Percentiles rank a stretch among this genome's conserved stretches.
Evolutionary conservation across 2,329 filamentous ascomycete genomes (phyloP).

Genomic region (Cryphonectria radicalis): DNA sequence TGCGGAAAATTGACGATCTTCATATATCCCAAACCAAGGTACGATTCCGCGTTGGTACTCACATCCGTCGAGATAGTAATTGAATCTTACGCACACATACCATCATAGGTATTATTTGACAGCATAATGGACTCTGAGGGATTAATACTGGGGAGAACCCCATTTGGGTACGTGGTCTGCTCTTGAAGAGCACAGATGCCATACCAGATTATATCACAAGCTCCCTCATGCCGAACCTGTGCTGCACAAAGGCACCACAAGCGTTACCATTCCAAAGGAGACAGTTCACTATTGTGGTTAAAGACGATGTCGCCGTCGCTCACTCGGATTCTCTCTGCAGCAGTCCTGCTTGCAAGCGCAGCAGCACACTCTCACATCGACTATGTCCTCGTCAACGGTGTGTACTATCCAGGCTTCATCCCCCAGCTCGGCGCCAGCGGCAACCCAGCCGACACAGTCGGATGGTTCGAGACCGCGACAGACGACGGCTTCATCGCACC

Average conservation of each 20-base stretch:
- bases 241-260: not conserved
- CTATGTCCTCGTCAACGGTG: slow-evolving; percentile 48
- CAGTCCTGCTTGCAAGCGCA: not conserved
- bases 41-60: not conserved
- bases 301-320: not conserved
- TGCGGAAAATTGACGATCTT: not conserved
- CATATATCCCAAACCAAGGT: not conserved
- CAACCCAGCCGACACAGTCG: slow-evolving; percentile 44
- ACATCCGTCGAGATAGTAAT: not conserved
- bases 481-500: slow-evolving; percentile 59
- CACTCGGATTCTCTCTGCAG: not conserved
- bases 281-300: not conserved
- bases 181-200: not conserved
- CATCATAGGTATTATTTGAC: too few relatives aligned
- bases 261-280: not conserved
- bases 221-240: not conserved
- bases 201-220: not conserved
- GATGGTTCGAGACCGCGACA: slow-evolving; percentile 55
- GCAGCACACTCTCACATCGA: slow-evolving; percentile 39
- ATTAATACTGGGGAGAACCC: not conserved
- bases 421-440: slow-evolving; percentile 29
- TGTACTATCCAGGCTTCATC: slow-evolving; percentile 49
- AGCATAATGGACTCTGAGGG: not conserved
- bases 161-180: not conserved
- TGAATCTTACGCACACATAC: not conserved